These are phyloP conservation scores for Trematosphaeria pertusa DNA, from an alignment of 2,329 filamentous ascomycete species.

Conservation along the genomic window DNA sequence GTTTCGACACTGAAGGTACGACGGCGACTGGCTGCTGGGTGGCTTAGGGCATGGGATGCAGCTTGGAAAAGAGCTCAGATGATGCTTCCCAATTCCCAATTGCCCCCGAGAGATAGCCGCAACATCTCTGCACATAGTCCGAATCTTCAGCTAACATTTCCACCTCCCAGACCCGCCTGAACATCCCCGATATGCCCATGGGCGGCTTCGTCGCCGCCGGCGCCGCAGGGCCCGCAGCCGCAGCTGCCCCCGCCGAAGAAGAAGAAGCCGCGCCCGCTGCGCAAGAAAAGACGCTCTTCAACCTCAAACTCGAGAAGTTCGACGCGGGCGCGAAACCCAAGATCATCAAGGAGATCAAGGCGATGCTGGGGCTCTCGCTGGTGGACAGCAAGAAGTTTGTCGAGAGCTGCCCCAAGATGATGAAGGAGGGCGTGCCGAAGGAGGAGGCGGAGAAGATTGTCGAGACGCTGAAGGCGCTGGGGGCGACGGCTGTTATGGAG, in stretches of 20 bases:
- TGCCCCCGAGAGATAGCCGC: too few species aligned
- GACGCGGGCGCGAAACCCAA: slow-evolving; percentile 93
- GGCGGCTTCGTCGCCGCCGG: slow-evolving; percentile 82
- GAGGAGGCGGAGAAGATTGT: slow-evolving; percentile 99
- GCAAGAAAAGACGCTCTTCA: slow-evolving; percentile 96
- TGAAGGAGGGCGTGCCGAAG: slow-evolving; percentile 99
- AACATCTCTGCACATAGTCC: too few species aligned
- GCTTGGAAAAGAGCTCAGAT: too few species aligned
- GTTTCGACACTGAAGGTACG: slow-evolving; percentile 92
- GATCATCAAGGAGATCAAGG: slow-evolving; percentile 99
- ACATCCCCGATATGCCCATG: slow-evolving; percentile 97
- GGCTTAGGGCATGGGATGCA: too few species aligned
- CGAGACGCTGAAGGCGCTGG: slow-evolving; percentile 89
- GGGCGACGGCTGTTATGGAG: slow-evolving; percentile 89
- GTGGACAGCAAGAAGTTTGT: slow-evolving; percentile 99
- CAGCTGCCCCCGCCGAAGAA: slow-evolving; percentile 73
- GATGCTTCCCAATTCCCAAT: too few species aligned
- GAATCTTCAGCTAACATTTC: slow-evolving; percentile 3
- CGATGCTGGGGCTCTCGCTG: slow-evolving; percentile 89
- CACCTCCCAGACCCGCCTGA: slow-evolving; percentile 77
- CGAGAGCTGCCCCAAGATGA: slow-evolving; percentile 94
- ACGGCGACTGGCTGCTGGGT: too few species aligned
- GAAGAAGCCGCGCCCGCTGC: slow-evolving; percentile 87
- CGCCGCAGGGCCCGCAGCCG: slow-evolving; percentile 63
- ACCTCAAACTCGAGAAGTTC: slow-evolving; percentile 89